A percentile compares a stretch with the other conserved stretches of the same genome.
These are phyloP conservation scores for Calycina herbarum DNA, from an alignment of 2,329 filamentous ascomycete species.

Conservation along the genomic window DNA sequence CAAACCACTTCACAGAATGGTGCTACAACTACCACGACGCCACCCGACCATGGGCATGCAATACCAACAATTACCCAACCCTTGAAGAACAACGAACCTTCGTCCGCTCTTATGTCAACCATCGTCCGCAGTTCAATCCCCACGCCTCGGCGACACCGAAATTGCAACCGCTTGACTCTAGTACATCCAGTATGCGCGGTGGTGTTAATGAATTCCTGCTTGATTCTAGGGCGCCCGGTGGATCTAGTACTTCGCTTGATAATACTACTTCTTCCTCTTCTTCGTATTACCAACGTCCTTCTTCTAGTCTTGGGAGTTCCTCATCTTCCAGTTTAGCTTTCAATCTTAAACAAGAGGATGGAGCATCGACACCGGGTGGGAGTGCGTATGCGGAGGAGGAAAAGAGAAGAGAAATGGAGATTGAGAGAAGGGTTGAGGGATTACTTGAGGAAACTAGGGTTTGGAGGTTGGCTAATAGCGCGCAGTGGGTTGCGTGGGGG, in stretches of 20 bases:
- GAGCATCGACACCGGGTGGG: conserved; percentile 17
- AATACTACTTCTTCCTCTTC: no score
- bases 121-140: conserved; percentile 67
- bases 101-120: conserved; percentile 81
- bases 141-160: conserved; percentile 42
- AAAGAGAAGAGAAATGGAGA: conserved; percentile 58
- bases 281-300: conserved; percentile 30
- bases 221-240: conserved; percentile 64
- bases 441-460: conserved; percentile 77
- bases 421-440: conserved; percentile 66
- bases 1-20: conserved; percentile 98
- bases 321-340: not conserved
- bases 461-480: conserved; percentile 86
- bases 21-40: conserved; percentile 93
- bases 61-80: conserved; percentile 70
- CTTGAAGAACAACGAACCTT: conserved; percentile 81
- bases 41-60: conserved; percentile 64
- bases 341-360: conserved; percentile 27
- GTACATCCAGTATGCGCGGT: conserved; percentile 19
- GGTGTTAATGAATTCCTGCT: conserved; percentile 65
- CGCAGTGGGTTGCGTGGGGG: conserved; percentile 93
- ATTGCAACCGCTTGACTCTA: conserved; percentile 32
- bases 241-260: conserved; percentile 36
- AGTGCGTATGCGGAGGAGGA: conserved; percentile 54
- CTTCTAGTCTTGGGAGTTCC: conserved; percentile 12